These are phyloP conservation scores for Nicotiana rustica DNA, from an alignment of 305 asterid species.

Conservation along the genomic window DNA sequence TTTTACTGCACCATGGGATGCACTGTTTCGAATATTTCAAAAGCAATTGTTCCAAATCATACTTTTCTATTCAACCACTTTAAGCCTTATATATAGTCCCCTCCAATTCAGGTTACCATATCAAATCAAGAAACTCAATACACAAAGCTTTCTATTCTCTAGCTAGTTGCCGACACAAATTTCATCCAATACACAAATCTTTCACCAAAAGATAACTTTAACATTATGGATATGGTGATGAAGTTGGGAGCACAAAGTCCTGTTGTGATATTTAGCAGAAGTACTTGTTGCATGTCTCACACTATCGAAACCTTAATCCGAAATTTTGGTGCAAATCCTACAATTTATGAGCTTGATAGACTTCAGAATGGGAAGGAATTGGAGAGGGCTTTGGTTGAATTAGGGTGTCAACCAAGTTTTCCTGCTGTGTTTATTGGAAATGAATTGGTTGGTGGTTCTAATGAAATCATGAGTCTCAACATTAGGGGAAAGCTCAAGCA, in stretches of 20 bases:
- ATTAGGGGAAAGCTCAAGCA: constrained; percentile 64
- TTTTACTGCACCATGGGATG: not conserved
- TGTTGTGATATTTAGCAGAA: constrained; percentile 38
- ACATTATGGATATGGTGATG: constrained; percentile 31
- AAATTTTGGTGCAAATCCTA: constrained; percentile 23
- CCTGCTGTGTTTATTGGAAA: constrained; percentile 73
- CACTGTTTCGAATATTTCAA: constrained; percentile 27
- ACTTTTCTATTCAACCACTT: too few relatives aligned
- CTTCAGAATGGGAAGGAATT: constrained; percentile 22
- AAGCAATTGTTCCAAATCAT: constrained; percentile 7
- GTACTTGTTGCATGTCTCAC: constrained; percentile 34
- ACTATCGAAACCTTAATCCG: constrained; percentile 23
- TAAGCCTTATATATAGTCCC: constrained; percentile 15
- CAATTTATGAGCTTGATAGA: constrained; percentile 31
- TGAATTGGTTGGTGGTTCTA: constrained; percentile 64
- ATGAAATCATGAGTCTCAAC: constrained; percentile 68
- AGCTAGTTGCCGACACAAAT: not conserved
- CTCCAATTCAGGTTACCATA: not conserved
- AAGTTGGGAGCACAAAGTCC: constrained; percentile 21
- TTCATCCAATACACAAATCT: not conserved
- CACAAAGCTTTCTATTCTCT: not conserved
- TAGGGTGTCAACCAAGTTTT: constrained; percentile 38
- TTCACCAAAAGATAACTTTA: not conserved
- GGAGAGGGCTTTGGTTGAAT: constrained; percentile 28
- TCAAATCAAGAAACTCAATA: constrained; percentile 23